Evolutionary conservation across 192 early-diverging fungal species (phyloP), one percentile per base, ranked within the genome.

Genomic region (Coemansia sp.): DNA sequence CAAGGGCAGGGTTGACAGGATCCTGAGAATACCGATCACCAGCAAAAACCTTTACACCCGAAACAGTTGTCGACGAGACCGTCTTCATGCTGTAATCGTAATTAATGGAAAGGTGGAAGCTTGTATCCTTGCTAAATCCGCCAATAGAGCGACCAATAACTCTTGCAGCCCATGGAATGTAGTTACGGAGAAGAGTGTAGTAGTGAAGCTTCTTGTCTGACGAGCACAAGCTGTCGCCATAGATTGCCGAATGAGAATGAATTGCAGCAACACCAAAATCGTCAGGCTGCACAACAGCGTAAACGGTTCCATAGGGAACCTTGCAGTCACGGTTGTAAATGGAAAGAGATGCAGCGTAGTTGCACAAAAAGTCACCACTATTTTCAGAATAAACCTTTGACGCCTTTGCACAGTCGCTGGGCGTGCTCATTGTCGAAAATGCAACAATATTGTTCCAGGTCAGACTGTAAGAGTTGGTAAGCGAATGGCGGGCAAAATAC

Each of bases 141-240:
- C 72, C 72, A 18, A 75, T 47, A 11, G 66, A 21, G 0, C 72
- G 62, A n/a, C 54, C 57, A 33, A 75, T 24, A 0, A 52, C 47
- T 5, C 40, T 54, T 0, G 72, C 61, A 9, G 61, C 72, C 72
- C 72, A 75, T 15, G 66, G 61, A 45, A 68, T 53, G n/a, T 75
- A 75, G 40, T 75, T 75, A 37, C 72, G 66, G 21, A 76, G 25
- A 12, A 76, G 7, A 0, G 67, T 76, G 18, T 76, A 76, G 59
- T 76, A 76, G 40, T 76, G 73, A 2, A 69, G 62, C 33, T 69
- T 66, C 5, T 60, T 56, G 14, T 62, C 30, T 5, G 49, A 13
- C 1, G 73, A 69, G 43, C 73, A 76, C 63, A 76, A 52, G 46
- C 24, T 69, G 4, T 58, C 41, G 42, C 67, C 73, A 33, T 62